Conservation (phyloP, 768 basidiomycete species). For the Russula olivacea region DNA sequence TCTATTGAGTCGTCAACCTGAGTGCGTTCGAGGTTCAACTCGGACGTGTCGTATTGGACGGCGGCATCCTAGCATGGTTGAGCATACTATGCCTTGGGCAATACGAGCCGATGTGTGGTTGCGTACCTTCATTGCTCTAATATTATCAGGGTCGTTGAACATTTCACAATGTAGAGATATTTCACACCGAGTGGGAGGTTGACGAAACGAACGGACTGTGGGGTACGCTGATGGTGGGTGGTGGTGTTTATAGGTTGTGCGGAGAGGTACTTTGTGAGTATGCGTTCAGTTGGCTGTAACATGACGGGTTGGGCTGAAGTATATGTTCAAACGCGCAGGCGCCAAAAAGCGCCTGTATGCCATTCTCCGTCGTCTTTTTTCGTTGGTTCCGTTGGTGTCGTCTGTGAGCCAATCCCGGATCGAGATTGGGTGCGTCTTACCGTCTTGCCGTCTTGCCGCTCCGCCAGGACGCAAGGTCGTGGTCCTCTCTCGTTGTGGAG, state of each 20-base stretch:
- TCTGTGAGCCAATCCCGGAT: not conserved
- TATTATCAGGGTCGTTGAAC: not conserved
- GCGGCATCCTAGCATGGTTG: constrained; percentile 11
- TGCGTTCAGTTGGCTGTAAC: not conserved
- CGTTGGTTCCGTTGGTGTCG: not conserved
- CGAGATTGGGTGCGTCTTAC: too few species aligned
- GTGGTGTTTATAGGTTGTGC: not conserved
- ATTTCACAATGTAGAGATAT: not conserved
- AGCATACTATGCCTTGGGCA: constrained; percentile 6
- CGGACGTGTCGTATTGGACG: constrained; percentile 2
- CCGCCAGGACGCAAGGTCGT: too few species aligned
- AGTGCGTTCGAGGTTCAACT: not conserved
- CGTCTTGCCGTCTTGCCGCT: too few species aligned
- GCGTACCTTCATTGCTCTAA: constrained; percentile 11
- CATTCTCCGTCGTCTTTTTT: not conserved
- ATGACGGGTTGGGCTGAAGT: not conserved
- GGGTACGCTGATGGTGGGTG: not conserved
- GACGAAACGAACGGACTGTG: not conserved
- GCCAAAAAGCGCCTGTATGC: not conserved
- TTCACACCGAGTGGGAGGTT: not conserved
- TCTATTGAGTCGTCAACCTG: constrained; percentile 9
- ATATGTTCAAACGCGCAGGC: too few species aligned
- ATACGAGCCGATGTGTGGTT: not conserved
- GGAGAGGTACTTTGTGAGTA: not conserved
- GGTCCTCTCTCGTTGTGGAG: too few species aligned